Evolutionary conservation across 192 early-diverging fungal genomes (phyloP).

Genomic region (Backusella luteola): DNA sequence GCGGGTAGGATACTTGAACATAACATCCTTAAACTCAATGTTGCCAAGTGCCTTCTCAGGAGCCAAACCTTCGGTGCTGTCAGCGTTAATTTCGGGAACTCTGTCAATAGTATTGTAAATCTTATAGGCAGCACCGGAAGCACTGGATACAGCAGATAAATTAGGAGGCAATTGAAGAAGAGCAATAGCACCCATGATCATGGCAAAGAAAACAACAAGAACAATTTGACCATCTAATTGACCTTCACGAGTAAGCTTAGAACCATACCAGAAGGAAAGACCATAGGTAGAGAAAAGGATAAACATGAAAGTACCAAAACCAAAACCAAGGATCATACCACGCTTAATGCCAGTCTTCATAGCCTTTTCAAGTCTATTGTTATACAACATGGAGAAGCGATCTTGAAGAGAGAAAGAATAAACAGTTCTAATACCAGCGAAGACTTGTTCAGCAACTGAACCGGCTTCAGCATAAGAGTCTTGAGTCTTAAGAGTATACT

Average conservation of each 20-base stretch:
- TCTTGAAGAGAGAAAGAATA: constrained; percentile 79
- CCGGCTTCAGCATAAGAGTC: constrained; percentile 78
- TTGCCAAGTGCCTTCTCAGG: constrained; percentile 54
- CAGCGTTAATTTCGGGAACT: constrained; percentile 69
- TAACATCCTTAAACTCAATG: constrained; percentile 71
- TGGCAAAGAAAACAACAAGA: constrained; percentile 81
- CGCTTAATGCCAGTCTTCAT: constrained; percentile 65
- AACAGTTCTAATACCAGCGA: constrained; percentile 81
- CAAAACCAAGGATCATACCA: constrained; percentile 54
- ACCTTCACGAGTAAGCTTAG: constrained; percentile 49
- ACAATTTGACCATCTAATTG: constrained; percentile 50
- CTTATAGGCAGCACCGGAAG: constrained; percentile 73
- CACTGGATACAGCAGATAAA: constrained; percentile 65
- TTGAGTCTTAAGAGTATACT: constrained; percentile 40
- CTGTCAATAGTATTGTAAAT: constrained; percentile 83
- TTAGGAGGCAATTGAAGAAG: constrained; percentile 64
- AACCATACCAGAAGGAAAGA: constrained; percentile 82
- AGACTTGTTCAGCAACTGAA: constrained; percentile 78
- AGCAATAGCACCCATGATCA: constrained; percentile 87
- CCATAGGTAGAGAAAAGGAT: constrained; percentile 70
- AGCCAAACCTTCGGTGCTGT: constrained; percentile 36
- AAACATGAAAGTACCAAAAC: constrained; percentile 70
- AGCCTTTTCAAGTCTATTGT: constrained; percentile 55
- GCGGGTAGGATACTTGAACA: constrained; percentile 84
- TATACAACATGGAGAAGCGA: constrained; percentile 65